A percentile compares a stretch with the other conserved stretches of the same genome.
Evolutionary conservation across 768 basidiomycete species (phyloP).

Genomic region (Holtermannia corniformis): DNA sequence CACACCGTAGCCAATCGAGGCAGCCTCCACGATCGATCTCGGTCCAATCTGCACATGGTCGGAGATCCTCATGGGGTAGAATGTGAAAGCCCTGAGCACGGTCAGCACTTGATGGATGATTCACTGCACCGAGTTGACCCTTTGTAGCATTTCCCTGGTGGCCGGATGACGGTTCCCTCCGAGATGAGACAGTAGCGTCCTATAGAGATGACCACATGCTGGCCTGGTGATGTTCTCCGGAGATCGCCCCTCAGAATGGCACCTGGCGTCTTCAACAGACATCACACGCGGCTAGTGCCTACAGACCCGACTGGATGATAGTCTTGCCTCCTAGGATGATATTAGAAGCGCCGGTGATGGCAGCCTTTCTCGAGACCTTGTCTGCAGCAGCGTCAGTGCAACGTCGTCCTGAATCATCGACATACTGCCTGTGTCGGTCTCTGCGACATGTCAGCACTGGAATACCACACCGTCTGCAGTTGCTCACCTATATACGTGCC

Average conservation of each 20-base stretch:
- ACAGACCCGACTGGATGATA: conserved; percentile 57
- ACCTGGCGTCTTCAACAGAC: conserved; percentile 44
- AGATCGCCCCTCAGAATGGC: conserved; percentile 92
- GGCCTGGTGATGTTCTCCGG: conserved; percentile 74
- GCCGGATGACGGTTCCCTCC: conserved; percentile 70
- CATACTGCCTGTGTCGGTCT: conserved; percentile 34
- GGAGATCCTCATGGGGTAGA: conserved; percentile 94
- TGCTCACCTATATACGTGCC: conserved; percentile 21
- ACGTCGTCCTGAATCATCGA: not conserved
- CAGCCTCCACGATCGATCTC: conserved; percentile 83
- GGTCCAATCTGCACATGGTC: conserved; percentile 92
- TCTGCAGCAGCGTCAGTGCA: conserved; percentile 39
- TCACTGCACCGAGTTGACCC: conserved; percentile 34
- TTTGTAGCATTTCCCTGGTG: conserved; percentile 43
- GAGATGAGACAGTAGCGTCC: conserved; percentile 89
- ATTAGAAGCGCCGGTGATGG: conserved; percentile 86
- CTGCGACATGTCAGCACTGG: conserved; percentile 9
- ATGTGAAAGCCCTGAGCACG: conserved; percentile 49
- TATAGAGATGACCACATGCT: conserved; percentile 85
- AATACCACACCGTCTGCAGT: not conserved
- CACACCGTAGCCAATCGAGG: conserved; percentile 85
- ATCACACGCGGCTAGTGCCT: not conserved
- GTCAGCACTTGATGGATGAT: not conserved
- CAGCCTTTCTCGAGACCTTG: conserved; percentile 85
- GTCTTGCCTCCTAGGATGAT: conserved; percentile 97